Percentiles rank a stretch among this genome's conserved stretches.
Conservation (phyloP, 441 rosid species). For the Erodium chrysanthum region DNA sequence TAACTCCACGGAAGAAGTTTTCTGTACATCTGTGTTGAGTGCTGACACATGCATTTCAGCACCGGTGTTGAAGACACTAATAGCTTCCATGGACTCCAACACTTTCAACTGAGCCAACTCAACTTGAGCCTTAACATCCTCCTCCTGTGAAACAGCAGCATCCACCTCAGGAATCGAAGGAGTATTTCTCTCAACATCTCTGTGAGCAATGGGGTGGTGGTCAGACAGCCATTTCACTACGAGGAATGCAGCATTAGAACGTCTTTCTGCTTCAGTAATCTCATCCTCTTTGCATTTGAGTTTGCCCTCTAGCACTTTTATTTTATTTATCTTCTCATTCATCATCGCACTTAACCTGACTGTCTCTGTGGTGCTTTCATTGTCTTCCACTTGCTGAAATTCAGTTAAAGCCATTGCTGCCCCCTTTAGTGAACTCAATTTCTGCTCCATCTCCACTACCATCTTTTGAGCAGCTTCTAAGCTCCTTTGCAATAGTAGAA, state of each 20-base stretch:
- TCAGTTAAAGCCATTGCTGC: conserved; percentile 58
- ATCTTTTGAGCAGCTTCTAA: conserved; percentile 77
- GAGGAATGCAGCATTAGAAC: conserved; percentile 37
- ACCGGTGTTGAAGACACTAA: conserved; percentile 25
- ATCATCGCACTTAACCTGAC: conserved; percentile 27
- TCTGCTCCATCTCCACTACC: conserved; percentile 67
- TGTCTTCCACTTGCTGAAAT: conserved; percentile 31
- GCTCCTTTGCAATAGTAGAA: conserved; percentile 63
- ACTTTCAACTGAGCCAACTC: conserved; percentile 27
- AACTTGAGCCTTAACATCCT: conserved; percentile 22
- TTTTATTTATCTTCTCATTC: conserved; percentile 37
- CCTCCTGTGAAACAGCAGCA: conserved; percentile 19
- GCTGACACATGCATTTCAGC: conserved; percentile 22
- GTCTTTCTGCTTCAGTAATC: conserved; percentile 39
- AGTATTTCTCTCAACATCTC: conserved; percentile 20
- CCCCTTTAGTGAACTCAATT: conserved; percentile 58
- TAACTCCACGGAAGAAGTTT: conserved; percentile 24
- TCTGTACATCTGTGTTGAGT: conserved; percentile 22
- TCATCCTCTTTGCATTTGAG: conserved; percentile 31
- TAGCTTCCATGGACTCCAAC: conserved; percentile 26
- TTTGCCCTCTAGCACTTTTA: conserved; percentile 31
- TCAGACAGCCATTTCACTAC: conserved; percentile 50
- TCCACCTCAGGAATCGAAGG: conserved; percentile 16
- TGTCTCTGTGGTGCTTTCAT: conserved; percentile 31
- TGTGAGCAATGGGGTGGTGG: conserved; percentile 20